These are phyloP conservation scores for Chaetomium sp. DNA, from an alignment of 2,329 filamentous ascomycete species.

Conservation along the genomic window DNA sequence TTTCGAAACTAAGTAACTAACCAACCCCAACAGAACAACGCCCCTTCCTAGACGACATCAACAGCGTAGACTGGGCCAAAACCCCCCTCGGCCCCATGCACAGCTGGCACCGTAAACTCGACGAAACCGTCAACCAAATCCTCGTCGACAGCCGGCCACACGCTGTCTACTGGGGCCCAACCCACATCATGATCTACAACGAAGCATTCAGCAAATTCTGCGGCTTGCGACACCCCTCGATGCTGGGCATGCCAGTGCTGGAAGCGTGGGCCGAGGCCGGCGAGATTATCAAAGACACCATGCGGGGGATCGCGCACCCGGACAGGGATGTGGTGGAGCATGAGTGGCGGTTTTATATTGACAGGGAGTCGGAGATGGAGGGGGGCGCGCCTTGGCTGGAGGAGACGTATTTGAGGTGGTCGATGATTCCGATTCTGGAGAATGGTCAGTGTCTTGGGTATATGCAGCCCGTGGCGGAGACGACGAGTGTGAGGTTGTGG, in stretches of 20 bases:
- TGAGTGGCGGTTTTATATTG: conserved; percentile 41
- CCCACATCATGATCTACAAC: conserved; percentile 63
- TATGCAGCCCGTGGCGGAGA: conserved; percentile 42
- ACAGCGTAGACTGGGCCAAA: conserved; percentile 38
- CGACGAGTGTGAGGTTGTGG: conserved; percentile 42
- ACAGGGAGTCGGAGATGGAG: conserved; percentile 30
- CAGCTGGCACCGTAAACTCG: conserved; percentile 38
- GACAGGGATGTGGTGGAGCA: conserved; percentile 34
- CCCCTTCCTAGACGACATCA: conserved; percentile 32
- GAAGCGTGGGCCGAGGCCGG: conserved; percentile 53
- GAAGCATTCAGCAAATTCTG: conserved; percentile 59
- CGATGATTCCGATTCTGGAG: conserved; percentile 40
- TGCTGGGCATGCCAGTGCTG: conserved; percentile 55
- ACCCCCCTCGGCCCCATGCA: conserved; percentile 40
- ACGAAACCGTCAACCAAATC: conserved; percentile 36
- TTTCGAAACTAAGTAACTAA: conserved; percentile 2
- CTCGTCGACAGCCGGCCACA: conserved; percentile 40
- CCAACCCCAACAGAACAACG: conserved; percentile 24
- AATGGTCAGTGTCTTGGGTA: conserved; percentile 39
- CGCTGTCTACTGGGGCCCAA: conserved; percentile 56
- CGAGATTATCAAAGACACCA: conserved; percentile 32
- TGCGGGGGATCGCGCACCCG: conserved; percentile 31
- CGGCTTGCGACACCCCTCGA: conserved; percentile 55
- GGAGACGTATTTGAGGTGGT: conserved; percentile 44
- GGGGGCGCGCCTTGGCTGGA: conserved; percentile 30